Evolutionary conservation across 1,139 yeast genomes (phyloP).

Genomic region (Suhomyces yuchorum): DNA sequence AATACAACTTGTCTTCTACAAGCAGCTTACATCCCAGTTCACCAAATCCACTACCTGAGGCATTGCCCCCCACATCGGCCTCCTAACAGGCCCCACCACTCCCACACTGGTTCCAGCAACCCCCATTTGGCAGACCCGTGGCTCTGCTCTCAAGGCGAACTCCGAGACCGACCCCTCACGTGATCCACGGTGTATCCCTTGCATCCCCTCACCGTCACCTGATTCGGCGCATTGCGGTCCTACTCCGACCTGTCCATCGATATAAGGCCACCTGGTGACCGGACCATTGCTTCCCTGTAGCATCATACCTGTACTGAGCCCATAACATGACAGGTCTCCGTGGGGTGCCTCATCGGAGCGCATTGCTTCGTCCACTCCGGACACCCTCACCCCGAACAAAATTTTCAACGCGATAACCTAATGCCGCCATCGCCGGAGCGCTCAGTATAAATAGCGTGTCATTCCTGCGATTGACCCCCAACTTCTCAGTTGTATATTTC

Average conservation of each 20-base stretch:
- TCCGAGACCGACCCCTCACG: neutral
- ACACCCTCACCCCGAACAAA: constrained; percentile 14
- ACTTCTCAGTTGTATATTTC: constrained; percentile 2
- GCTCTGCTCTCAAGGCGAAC: neutral
- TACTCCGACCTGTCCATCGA: neutral
- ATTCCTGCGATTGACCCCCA: neutral
- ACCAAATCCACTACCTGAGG: neutral
- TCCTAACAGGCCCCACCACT: too few relatives aligned
- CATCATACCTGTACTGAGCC: neutral
- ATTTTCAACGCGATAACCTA: constrained; percentile 12
- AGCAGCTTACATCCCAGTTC: neutral
- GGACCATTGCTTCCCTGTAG: neutral
- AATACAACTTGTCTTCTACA: neutral
- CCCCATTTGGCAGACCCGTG: too few relatives aligned
- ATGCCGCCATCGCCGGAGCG: constrained; percentile 5
- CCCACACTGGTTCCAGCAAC: neutral
- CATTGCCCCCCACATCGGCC: neutral
- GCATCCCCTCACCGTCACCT: constrained; percentile 7
- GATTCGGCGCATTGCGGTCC: neutral
- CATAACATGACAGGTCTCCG: neutral
- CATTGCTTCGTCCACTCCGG: constrained; percentile 7
- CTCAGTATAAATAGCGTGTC: constrained; percentile 10
- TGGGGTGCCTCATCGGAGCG: constrained; percentile 1
- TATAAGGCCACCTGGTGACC: neutral
- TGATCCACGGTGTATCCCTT: constrained; percentile 3